These are phyloP conservation scores for Acephala macrosclerotiorum DNA, from an alignment of 2,329 filamentous ascomycete species.

Conservation along the genomic window DNA sequence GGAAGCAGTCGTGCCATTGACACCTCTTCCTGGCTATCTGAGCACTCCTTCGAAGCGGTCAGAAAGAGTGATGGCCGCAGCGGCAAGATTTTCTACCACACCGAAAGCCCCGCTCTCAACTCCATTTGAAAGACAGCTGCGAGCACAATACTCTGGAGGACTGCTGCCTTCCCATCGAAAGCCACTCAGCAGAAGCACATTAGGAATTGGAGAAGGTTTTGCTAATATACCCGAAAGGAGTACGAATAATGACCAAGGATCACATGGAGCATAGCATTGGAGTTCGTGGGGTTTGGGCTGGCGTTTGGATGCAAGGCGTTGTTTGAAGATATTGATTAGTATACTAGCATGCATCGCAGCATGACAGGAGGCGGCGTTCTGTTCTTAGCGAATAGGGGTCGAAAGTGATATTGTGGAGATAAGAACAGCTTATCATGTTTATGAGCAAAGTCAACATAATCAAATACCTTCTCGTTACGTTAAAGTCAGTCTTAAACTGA, in stretches of 20 bases:
- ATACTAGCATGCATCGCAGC: conserved; percentile 16
- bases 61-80: conserved; percentile 47
- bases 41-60: conserved; percentile 58
- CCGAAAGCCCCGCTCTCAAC: conserved; percentile 52
- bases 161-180: conserved; percentile 30
- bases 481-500: not conserved
- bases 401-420: conserved; percentile 17
- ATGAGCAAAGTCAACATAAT: not conserved
- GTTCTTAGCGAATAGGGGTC: conserved; percentile 30
- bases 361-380: conserved; percentile 27
- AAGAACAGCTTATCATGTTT: conserved; percentile 13
- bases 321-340: conserved; percentile 33
- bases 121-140: conserved; percentile 50
- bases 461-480: not conserved
- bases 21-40: conserved; percentile 38
- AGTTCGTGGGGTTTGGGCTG: conserved; percentile 8
- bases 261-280: conserved; percentile 20
- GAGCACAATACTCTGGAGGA: conserved; percentile 41
- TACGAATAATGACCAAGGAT: conserved; percentile 34
- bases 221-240: conserved; percentile 37
- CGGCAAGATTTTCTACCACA: conserved; percentile 51
- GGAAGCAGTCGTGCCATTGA: conserved; percentile 27
- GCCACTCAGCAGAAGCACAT: conserved; percentile 30
- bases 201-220: conserved; percentile 37
- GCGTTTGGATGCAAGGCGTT: conserved; percentile 28